Percentiles rank a stretch among this genome's conserved stretches.
These are phyloP conservation scores for Paxillus involutus DNA, from an alignment of 768 basidiomycete species.

Conservation along the genomic window DNA sequence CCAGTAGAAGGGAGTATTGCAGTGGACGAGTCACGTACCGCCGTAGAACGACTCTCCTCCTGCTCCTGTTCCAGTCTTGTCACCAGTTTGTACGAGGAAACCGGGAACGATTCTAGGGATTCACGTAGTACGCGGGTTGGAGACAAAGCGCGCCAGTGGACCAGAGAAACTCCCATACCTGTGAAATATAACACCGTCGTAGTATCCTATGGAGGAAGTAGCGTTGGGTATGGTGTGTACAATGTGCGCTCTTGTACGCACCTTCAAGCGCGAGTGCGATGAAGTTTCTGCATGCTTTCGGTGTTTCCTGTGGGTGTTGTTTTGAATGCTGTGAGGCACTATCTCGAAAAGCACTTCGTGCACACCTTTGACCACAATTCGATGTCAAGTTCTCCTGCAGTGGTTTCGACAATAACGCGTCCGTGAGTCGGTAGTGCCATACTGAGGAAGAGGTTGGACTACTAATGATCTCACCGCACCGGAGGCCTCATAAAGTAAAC, in stretches of 20 bases:
- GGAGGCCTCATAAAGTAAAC: too few species aligned
- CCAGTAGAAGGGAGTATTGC: too few species aligned
- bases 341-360: not conserved
- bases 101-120: conserved; percentile 72
- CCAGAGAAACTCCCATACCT: conserved; percentile 48
- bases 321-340: not conserved
- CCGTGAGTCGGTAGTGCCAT: conserved; percentile 89
- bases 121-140: not conserved
- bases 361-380: conserved; percentile 90
- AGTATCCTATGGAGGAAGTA: conserved; percentile 65
- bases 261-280: conserved; percentile 88
- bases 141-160: not conserved
- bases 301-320: conserved; percentile 66
- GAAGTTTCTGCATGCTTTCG: conserved; percentile 92
- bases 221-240: conserved; percentile 6
- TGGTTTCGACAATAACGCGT: conserved; percentile 85
- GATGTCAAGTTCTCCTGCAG: conserved; percentile 83
- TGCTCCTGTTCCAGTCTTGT: conserved; percentile 85
- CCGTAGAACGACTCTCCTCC: conserved; percentile 97
- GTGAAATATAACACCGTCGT: conserved; percentile 94
- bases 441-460: not conserved
- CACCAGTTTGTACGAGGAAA: conserved; percentile 95
- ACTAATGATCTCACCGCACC: not conserved
- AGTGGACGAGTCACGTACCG: conserved; percentile 42
- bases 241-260: conserved; percentile 37